These are phyloP conservation scores for Spinacia oleracea DNA, from an alignment of 179 eudicot species.

Conservation along the genomic window DNA sequence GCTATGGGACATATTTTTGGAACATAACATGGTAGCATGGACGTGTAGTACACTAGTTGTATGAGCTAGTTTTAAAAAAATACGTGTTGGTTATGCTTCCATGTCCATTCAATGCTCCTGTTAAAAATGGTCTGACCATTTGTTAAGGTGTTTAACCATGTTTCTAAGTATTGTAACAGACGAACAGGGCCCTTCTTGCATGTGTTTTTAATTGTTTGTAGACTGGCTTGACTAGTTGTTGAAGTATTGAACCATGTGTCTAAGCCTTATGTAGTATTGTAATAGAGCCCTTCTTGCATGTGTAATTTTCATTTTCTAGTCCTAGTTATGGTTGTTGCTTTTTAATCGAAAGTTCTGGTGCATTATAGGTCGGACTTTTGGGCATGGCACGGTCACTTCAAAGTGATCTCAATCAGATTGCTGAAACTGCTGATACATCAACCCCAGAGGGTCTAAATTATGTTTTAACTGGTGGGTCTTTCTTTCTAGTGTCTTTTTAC, in stretches of 20 bases:
- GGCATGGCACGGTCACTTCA: conserved; percentile 87
- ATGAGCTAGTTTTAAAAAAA: neutral
- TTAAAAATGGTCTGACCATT: neutral
- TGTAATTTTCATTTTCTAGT: neutral
- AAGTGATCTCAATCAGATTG: conserved; percentile 79
- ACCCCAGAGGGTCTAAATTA: conserved; percentile 72
- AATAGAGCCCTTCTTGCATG: neutral
- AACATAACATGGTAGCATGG: neutral
- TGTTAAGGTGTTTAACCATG: neutral
- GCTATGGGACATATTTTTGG: neutral
- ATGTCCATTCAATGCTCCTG: neutral
- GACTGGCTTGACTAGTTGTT: neutral
- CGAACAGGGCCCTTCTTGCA: no score
- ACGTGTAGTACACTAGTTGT: neutral
- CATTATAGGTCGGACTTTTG: conserved; percentile 71
- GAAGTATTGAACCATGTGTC: neutral
- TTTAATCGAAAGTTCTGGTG: neutral
- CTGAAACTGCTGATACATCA: conserved; percentile 86
- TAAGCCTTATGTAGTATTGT: no score
- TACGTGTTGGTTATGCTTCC: neutral
- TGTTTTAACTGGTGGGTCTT: conserved; percentile 68
- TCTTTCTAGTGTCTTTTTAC: neutral
- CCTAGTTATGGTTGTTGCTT: neutral
- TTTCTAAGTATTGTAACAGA: no score
- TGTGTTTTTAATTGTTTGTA: no score